phyloP scores from a whole-genome alignment of 78 protist species.

The slime mould (Dictyostelium discoideum) region dicty_2.7 NC_007090.3:2315501-2316000 shows the following conservation, averaged over 20 bases:
- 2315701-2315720: neutral
- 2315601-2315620: constrained; percentile 71
- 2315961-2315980: constrained; percentile 91
- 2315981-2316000: constrained; percentile 93
- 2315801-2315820: neutral
- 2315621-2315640: constrained; percentile 59
- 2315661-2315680: constrained; percentile 55
- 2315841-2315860: neutral
- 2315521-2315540: constrained; percentile 66
- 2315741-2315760: too few species aligned
- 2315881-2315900: constrained; percentile 58
- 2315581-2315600: constrained; percentile 77
- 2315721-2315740: neutral
- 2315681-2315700: constrained; percentile 56
- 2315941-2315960: constrained; percentile 97
- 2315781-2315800: neutral
- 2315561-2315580: constrained; percentile 61
- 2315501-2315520: constrained; percentile 4
- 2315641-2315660: constrained; percentile 65
- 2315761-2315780: neutral
- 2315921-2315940: constrained; percentile 78
- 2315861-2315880: constrained; percentile 26
- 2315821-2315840: neutral
- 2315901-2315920: constrained; percentile 64
- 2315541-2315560: constrained; percentile 76